A percentile compares a stretch with the other conserved stretches of the same genome.
Evolutionary conservation across 108 stramenopile genomes (phyloP).

Genomic region (Conticribra weissflogii): DNA sequence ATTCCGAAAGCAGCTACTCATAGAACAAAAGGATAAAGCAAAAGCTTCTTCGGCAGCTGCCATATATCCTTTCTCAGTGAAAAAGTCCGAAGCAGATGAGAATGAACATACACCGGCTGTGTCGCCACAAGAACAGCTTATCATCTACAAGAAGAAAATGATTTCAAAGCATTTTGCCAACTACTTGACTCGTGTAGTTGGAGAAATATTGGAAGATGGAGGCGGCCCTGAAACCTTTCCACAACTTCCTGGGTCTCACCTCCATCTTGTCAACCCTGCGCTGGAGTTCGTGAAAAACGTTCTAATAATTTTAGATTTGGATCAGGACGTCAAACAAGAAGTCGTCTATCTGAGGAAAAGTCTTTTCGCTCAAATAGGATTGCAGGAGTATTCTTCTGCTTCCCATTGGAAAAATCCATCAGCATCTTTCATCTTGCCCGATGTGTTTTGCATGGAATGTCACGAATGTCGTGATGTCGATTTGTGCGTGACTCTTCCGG

Average conservation of each 20-base stretch:
- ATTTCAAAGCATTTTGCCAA: constrained; percentile 81
- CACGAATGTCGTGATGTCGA: constrained; percentile 92
- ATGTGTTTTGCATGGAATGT: constrained; percentile 95
- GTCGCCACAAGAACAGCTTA: constrained; percentile 61
- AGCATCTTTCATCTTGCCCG: constrained; percentile 86
- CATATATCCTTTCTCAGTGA: constrained; percentile 42
- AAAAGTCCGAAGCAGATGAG: constrained; percentile 30
- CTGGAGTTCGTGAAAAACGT: constrained; percentile 96
- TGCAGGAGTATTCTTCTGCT: constrained; percentile 91
- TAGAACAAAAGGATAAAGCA: constrained; percentile 44
- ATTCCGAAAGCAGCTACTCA: constrained; percentile 71
- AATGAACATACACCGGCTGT: constrained; percentile 20
- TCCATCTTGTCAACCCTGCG: constrained; percentile 68
- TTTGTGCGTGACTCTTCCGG: constrained; percentile 78
- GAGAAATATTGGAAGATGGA: constrained; percentile 78
- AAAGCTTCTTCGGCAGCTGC: constrained; percentile 20
- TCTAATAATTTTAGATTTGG: constrained; percentile 85
- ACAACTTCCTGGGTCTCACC: constrained; percentile 66
- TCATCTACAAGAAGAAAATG: constrained; percentile 78
- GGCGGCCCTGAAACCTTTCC: constrained; percentile 60
- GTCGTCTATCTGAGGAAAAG: constrained; percentile 81
- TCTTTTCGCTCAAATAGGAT: constrained; percentile 91
- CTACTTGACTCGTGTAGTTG: constrained; percentile 75
- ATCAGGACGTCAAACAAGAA: constrained; percentile 81
- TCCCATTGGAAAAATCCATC: constrained; percentile 90